Evolutionary conservation across 2,329 filamentous ascomycete species (phyloP).

Genomic region (Colletotrichum musicola): DNA sequence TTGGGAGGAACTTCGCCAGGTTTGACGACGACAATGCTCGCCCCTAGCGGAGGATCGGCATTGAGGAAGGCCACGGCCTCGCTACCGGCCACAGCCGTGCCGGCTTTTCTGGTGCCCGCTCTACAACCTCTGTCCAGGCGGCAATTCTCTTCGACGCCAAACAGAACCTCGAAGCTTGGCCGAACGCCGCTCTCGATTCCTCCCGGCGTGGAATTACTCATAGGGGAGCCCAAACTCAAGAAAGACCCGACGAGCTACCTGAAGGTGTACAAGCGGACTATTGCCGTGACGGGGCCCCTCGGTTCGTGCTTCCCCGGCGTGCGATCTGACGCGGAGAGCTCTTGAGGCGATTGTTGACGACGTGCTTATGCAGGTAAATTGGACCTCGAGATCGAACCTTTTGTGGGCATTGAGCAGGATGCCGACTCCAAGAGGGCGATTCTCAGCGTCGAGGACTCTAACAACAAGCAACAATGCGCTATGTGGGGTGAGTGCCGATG

Average conservation of each 20-base stretch:
- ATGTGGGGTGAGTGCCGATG: conserved; percentile 85
- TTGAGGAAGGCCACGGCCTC: conserved; percentile 68
- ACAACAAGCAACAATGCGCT: conserved; percentile 81
- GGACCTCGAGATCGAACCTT: conserved; percentile 82
- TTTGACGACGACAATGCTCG: conserved; percentile 69
- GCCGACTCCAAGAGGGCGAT: conserved; percentile 70
- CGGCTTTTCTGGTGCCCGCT: conserved; percentile 79
- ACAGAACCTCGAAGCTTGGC: conserved; percentile 85
- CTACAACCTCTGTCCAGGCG: conserved; percentile 66
- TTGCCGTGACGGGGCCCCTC: conserved; percentile 84
- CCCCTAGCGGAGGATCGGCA: conserved; percentile 71
- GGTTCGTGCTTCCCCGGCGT: conserved; percentile 63
- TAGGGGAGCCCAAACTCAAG: conserved; percentile 71
- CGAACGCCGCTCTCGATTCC: conserved; percentile 84
- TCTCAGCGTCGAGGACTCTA: conserved; percentile 77
- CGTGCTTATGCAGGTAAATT: conserved; percentile 71
- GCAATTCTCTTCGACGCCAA: conserved; percentile 79
- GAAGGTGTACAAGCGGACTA: conserved; percentile 72
- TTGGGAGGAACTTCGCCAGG: conserved; percentile 39
- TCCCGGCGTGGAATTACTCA: conserved; percentile 81
- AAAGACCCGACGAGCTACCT: conserved; percentile 71
- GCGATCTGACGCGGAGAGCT: neutral
- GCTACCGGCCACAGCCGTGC: conserved; percentile 66
- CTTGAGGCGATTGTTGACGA: conserved; percentile 12
- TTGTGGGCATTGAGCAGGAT: conserved; percentile 79